phyloP scores from a whole-genome alignment of 345 rosid species.

The Triadica sebifera region DNA sequence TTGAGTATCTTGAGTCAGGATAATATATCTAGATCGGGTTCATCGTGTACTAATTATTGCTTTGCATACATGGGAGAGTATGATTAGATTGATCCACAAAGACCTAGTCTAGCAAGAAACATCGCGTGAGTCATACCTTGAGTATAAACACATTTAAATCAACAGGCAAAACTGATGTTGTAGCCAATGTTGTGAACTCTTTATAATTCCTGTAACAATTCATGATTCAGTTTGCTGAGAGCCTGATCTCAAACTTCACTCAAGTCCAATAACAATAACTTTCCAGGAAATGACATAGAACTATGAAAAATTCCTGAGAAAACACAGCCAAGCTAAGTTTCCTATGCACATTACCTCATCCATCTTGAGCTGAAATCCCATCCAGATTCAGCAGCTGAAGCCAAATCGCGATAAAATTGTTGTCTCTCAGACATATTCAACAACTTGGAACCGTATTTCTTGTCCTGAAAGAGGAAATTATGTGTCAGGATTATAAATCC shows the following conservation, averaged over 20 bases:
- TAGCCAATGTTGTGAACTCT: slow-evolving; percentile 55
- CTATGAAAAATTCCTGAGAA: too few species aligned
- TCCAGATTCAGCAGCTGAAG: slow-evolving; percentile 91
- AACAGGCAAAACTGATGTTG: slow-evolving; percentile 79
- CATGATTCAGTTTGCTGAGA: too few species aligned
- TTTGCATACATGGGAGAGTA: too few species aligned
- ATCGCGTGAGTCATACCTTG: slow-evolving; percentile 38
- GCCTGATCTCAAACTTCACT: too few species aligned
- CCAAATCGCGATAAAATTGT: slow-evolving; percentile 62
- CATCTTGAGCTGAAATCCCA: slow-evolving; percentile 91
- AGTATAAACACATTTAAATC: slow-evolving; percentile 76
- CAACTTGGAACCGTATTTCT: slow-evolving; percentile 54
- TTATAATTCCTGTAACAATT: slow-evolving; percentile 47
- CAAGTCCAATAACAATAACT: too few species aligned
- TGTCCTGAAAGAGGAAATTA: slow-evolving; percentile 49
- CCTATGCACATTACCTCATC: slow-evolving; percentile 60
- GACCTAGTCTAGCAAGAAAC: too few species aligned
- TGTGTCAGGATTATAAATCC: neutral
- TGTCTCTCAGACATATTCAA: slow-evolving; percentile 48
- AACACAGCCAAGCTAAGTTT: too few species aligned
- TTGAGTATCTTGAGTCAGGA: too few species aligned
- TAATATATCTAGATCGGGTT: too few species aligned
- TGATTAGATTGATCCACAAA: too few species aligned
- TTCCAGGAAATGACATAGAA: too few species aligned
- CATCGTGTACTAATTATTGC: too few species aligned